Evolutionary conservation across 1,284 basidiomycete species (phyloP).

Genomic region (Blastosporella zonata): DNA sequence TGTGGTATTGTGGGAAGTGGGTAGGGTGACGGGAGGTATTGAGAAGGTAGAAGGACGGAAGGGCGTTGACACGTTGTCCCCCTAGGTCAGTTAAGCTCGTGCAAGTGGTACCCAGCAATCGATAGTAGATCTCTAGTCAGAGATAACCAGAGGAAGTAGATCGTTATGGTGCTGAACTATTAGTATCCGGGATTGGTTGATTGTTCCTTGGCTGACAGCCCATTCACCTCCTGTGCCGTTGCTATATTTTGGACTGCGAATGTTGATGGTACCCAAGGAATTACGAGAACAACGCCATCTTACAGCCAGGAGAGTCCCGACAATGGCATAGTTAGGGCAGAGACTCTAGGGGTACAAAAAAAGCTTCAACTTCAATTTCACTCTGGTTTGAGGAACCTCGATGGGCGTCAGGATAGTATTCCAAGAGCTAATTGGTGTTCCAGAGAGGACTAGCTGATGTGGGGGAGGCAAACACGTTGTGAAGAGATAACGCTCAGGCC

Average conservation of each 20-base stretch:
- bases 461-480: neutral
- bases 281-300: neutral
- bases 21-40: neutral
- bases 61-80: conserved; percentile 1
- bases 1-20: neutral
- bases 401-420: neutral
- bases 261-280: neutral
- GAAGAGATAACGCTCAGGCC: neutral
- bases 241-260: neutral
- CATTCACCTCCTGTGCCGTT: neutral
- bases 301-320: neutral
- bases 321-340: neutral
- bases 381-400: neutral
- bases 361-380: neutral
- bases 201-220: neutral
- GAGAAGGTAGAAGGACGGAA: conserved; percentile 1
- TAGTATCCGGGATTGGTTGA: neutral
- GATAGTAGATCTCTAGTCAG: neutral
- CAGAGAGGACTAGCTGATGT: neutral
- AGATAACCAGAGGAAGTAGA: neutral
- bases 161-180: neutral
- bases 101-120: neutral
- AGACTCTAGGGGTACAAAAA: neutral
- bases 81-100: conserved; percentile 7
- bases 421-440: neutral